Evolutionary conservation across 1,139 yeast species (phyloP), one percentile per base, ranked within the genome.

Genomic region (Debaryomyces sp.): DNA sequence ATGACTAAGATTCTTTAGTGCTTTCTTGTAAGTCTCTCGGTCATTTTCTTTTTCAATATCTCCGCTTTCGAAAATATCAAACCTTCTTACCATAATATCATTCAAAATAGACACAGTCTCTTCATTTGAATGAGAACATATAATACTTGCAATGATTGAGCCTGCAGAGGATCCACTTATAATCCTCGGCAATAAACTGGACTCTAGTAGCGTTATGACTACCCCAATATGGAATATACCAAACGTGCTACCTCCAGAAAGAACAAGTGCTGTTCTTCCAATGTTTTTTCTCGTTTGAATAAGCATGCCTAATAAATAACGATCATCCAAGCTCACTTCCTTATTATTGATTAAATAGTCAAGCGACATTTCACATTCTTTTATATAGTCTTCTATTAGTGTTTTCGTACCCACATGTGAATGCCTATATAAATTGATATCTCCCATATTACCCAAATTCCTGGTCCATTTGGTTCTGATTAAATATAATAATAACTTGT

Each of bases 121-220:
- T 43, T 84, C 89, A 56, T 85, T 86, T 12, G 85, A 81, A 61
- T 88, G 90, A 17, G 89, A 86, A 60, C 97, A 90, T 45, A 94
- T 73, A 15, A 92, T 82, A 48, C 96, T 82, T 10, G 99, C 98
- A 49, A 95, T 86, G 47, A 94, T 92, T 1, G 97, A 91, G 15
- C 99, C 99, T 0, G 98, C 96, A 12, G 97, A 89, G 8, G 96
- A 87, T 0, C 99, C 99, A 46, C 96, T 87, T n/a, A 94, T 82
- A 43, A 94, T 89, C 44, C 91, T 77, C 0, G 99, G 99, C 38
- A 94, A 71, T 32, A 92, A 73, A 46, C 86, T 84, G 41, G 81
- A 79, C 57, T 89, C 95, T 43, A 87, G 70, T 37, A 94, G 74
- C 6, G 95, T 88, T 6, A 91, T 82, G 47, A 92, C 73, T 0